These are phyloP conservation scores for Macrolepiota dolichaula DNA, from an alignment of 768 basidiomycete genomes.

Conservation along the genomic window DNA sequence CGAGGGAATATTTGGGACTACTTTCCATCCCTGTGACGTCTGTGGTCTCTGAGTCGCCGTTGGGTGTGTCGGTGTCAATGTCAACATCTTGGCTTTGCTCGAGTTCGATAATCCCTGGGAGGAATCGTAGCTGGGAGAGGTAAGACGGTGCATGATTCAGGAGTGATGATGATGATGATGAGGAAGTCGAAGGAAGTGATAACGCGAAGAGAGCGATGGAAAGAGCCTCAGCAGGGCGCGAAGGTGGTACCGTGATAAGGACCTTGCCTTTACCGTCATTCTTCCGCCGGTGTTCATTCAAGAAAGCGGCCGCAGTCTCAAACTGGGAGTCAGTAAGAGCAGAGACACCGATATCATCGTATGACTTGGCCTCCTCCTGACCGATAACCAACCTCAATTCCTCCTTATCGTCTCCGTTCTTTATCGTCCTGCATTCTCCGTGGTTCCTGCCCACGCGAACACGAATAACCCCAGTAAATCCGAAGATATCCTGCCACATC, in stretches of 20 bases:
- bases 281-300: not conserved
- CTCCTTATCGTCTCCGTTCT: not conserved
- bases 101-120: constrained; percentile 1
- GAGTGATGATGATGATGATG: not conserved
- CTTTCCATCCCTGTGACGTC: not conserved
- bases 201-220: constrained; percentile 1
- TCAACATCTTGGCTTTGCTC: not conserved
- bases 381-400: not conserved
- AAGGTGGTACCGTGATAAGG: constrained; percentile 1
- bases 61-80: not conserved
- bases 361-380: not conserved
- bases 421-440: too few species aligned
- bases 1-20: not conserved
- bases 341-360: constrained; percentile 1
- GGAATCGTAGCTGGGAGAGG: not conserved
- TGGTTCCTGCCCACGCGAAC: not conserved
- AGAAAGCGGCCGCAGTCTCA: not conserved
- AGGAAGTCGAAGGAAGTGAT: not conserved
- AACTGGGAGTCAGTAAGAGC: not conserved
- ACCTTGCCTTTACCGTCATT: not conserved
- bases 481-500: constrained; percentile 2
- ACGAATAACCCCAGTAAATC: constrained; percentile 1
- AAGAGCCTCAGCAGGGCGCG: not conserved
- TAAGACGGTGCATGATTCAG: not conserved
- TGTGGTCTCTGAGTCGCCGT: not conserved